Base-by-base conservation (phyloP, 208 protist genomes). In the Naegleria gruberi region DNA sequence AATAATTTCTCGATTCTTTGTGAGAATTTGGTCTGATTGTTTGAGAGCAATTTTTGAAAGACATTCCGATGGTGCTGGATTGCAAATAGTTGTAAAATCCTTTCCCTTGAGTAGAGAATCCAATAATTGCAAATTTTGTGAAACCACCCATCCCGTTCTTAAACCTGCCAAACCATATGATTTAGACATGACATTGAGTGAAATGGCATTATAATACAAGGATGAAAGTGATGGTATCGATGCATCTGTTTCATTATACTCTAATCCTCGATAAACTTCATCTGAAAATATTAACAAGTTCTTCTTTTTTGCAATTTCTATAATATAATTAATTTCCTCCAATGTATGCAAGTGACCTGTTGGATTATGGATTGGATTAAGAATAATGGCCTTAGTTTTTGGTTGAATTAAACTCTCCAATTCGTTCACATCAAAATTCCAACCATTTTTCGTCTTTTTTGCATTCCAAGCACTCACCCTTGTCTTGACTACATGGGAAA, bases 61-160 rank as follows among this genome's bases (percentile, higher is more conserved):
- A 46, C 73, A 55, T 89, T 91, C 81, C 1, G 42, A 86, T 30
- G 90, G 90, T 30, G 81, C 89, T 44, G 47, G 4, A 42, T 84
- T 86, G 43, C 90, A 91, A 47, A 91, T 91, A 7, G 90, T 86
- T 40, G 90, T 91, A 42, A 74, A 91, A 30, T 91, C 87, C 89
- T 91, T 91, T 19, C 47, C 40, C 37, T 30, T 83, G 4, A 87
- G 37, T 17, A 90, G n/a, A 15, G 42, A 37, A 43, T 90, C 87
- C n/a, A 57, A 57, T 6, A 91, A 44, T 90, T 73, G n/a, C 51
- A 46, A 12, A 42, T 51, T 65, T 34, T 65, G 90, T 30, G 90
- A 90, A 30, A 86, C 90, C n/a, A 91, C 43, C 90, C 90, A 91
- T n/a, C 90, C 90, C 0, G 91, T 42, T 41, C 90, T 10, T 23